These are phyloP conservation scores for Dothistroma pini DNA, from an alignment of 2,329 filamentous ascomycete genomes.

Conservation along the genomic window DNA sequence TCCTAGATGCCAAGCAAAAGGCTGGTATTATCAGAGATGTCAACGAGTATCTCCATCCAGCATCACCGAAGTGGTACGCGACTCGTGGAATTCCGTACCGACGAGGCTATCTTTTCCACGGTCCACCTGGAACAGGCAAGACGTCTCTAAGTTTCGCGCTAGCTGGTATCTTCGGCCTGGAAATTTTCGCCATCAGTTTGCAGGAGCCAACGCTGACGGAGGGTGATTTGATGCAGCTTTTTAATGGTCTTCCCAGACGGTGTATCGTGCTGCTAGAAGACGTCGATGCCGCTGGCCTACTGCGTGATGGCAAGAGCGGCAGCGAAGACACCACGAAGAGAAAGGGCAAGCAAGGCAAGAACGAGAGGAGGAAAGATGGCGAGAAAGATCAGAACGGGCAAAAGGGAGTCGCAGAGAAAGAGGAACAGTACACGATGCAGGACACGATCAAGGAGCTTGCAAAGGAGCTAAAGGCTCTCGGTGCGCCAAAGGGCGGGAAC, in stretches of 20 bases:
- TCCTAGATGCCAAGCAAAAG: conserved; percentile 67
- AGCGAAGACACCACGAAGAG: conserved; percentile 23
- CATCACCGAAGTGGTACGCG: conserved; percentile 73
- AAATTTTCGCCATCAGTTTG: conserved; percentile 46
- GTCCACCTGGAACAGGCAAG: conserved; percentile 51
- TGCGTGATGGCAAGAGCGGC: conserved; percentile 35
- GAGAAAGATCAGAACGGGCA: conserved; percentile 14
- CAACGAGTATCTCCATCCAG: conserved; percentile 71
- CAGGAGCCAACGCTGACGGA: conserved; percentile 71
- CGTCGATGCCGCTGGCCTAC: conserved; percentile 47
- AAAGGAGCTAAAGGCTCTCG: conserved; percentile 27
- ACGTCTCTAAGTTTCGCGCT: conserved; percentile 40
- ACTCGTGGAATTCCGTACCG: conserved; percentile 82
- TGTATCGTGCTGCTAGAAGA: conserved; percentile 48
- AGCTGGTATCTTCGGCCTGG: conserved; percentile 47
- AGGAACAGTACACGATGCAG: conserved; percentile 15
- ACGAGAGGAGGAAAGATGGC: conserved; percentile 18
- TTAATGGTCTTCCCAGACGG: conserved; percentile 42
- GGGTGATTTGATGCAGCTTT: conserved; percentile 52
- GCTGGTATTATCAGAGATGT: conserved; percentile 62
- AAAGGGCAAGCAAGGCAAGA: conserved; percentile 14
- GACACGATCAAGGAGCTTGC: conserved; percentile 31
- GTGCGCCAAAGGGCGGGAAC: conserved; percentile 2
- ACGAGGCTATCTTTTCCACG: conserved; percentile 76
- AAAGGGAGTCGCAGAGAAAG: conserved; percentile 20